Conservation (phyloP, 1,284 basidiomycete genomes). For the Cerioporus squamosus region DNA sequence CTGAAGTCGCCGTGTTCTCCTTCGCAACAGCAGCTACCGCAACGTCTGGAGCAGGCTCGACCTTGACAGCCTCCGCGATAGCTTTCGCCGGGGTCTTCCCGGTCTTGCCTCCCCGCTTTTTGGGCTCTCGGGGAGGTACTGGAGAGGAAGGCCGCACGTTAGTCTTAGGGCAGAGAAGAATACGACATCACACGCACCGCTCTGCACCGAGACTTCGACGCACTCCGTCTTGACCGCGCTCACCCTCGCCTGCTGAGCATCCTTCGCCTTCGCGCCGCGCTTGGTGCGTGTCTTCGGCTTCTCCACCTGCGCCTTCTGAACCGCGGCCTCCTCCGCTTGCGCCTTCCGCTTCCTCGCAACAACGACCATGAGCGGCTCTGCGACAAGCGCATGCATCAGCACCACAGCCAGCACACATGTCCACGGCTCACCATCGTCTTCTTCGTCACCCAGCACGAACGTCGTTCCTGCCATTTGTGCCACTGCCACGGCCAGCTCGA, state of each 20-base stretch:
- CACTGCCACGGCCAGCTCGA: neutral
- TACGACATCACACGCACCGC: neutral
- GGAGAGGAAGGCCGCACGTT: too few species aligned
- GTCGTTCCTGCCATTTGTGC: too few species aligned
- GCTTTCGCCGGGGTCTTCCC: neutral
- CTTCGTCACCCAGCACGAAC: constrained; percentile 5
- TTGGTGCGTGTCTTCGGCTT: too few species aligned
- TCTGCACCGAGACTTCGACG: neutral
- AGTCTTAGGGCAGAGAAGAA: neutral
- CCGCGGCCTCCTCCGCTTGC: neutral
- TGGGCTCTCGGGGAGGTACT: neutral
- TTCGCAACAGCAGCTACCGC: neutral
- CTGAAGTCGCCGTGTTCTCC: neutral
- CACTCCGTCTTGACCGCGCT: neutral
- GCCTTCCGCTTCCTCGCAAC: neutral
- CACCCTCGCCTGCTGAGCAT: neutral
- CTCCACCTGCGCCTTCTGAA: neutral
- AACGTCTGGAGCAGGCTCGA: neutral
- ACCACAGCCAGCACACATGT: neutral
- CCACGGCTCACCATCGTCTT: constrained; percentile 9
- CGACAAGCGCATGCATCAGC: neutral
- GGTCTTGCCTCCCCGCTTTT: neutral
- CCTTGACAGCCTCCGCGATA: neutral
- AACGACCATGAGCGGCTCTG: constrained; percentile 10
- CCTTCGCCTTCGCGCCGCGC: neutral